Evolutionary conservation across 2,329 filamentous ascomycete species (phyloP).

Genomic region (Alternaria conjuncta): DNA sequence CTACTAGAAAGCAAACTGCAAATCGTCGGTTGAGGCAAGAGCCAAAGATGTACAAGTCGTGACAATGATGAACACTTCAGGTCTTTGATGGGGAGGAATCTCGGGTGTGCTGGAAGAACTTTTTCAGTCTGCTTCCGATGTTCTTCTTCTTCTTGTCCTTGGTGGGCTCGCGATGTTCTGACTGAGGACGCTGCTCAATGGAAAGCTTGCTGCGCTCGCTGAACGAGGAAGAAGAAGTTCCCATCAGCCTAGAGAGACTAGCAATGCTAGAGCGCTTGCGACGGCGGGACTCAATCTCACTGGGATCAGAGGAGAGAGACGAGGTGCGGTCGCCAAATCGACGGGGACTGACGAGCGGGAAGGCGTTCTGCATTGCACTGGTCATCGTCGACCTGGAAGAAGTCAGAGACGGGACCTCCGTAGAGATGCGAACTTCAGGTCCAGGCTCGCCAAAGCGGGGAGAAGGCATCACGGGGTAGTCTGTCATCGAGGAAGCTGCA

Average conservation of each 20-base stretch:
- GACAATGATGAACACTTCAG: constrained; percentile 14
- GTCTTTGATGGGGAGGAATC: constrained; percentile 35
- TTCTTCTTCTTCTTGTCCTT: constrained; percentile 72
- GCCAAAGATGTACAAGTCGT: constrained; percentile 19
- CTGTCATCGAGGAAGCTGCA: constrained; percentile 74
- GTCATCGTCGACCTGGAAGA: constrained; percentile 80
- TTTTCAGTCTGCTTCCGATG: constrained; percentile 71
- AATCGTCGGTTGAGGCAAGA: constrained; percentile 25
- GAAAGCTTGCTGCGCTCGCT: constrained; percentile 78
- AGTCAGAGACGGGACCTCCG: constrained; percentile 76
- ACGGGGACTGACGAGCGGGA: constrained; percentile 49
- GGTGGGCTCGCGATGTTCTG: constrained; percentile 62
- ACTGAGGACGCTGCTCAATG: constrained; percentile 63
- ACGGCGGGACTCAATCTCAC: constrained; percentile 59
- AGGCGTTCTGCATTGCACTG: constrained; percentile 67
- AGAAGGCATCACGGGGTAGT: constrained; percentile 74
- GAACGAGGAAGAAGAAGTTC: constrained; percentile 63
- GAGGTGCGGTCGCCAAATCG: constrained; percentile 51
- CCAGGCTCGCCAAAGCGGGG: constrained; percentile 75
- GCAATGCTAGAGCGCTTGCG: constrained; percentile 77
- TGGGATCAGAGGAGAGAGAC: constrained; percentile 51
- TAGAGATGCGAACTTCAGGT: constrained; percentile 73
- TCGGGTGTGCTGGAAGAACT: constrained; percentile 69
- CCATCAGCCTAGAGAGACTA: constrained; percentile 77
- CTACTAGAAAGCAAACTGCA: constrained; percentile 18